Conservation (phyloP, 345 rosid species). For the Linum trigynum region DNA sequence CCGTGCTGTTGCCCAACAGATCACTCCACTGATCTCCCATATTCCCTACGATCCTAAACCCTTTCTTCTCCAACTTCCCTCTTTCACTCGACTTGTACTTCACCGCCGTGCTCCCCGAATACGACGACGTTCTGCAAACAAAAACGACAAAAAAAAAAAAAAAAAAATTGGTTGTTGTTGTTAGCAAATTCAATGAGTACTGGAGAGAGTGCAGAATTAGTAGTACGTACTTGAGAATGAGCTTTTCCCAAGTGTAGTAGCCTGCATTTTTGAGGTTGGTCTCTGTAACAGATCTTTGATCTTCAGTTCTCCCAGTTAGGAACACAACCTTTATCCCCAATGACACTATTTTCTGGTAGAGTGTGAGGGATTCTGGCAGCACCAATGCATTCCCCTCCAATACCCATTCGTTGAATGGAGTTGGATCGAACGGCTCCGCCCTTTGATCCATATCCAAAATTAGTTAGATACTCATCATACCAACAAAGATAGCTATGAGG, state of each 20-base stretch:
- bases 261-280: conserved; percentile 29
- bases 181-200: not conserved
- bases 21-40: conserved; percentile 48
- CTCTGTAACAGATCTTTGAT: conserved; percentile 16
- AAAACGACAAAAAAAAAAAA: no score
- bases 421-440: conserved; percentile 21
- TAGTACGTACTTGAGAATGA: conserved; percentile 27
- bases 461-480: no score
- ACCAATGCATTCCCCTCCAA: conserved; percentile 27
- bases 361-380: conserved; percentile 26
- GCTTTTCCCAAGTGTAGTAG: conserved; percentile 34
- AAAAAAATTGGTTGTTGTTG: no score
- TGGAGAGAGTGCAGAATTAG: not conserved
- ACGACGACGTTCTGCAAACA: conserved; percentile 18
- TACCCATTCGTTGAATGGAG: conserved; percentile 27
- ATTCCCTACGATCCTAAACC: conserved; percentile 36
- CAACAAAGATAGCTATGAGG: no score
- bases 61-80: conserved; percentile 19
- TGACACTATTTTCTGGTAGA: conserved; percentile 21
- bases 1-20: conserved; percentile 18
- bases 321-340: conserved; percentile 32
- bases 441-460: conserved; percentile 5
- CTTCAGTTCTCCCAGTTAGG: conserved; percentile 34
- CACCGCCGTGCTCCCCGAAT: conserved; percentile 20
- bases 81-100: conserved; percentile 30